Percentiles rank a stretch among this genome's conserved stretches.
These are phyloP conservation scores for Musa balbisiana DNA, from an alignment of 202 grass and related monocot genomes.

Conservation along the genomic window DNA sequence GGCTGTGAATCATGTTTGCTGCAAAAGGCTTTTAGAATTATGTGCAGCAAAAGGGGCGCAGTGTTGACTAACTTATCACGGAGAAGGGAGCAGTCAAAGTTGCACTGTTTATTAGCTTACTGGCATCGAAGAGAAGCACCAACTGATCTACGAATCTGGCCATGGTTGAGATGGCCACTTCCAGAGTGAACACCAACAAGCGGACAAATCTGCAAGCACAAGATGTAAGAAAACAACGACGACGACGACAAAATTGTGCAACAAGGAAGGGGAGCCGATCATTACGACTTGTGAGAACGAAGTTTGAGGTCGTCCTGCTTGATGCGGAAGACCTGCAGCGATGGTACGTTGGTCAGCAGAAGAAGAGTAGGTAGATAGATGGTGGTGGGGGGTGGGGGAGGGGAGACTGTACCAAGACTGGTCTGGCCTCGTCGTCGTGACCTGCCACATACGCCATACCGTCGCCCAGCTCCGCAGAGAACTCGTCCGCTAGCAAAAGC, in stretches of 20 bases:
- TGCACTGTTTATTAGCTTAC: slow-evolving; percentile 38
- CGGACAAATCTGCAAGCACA: slow-evolving; percentile 50
- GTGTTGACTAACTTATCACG: neutral
- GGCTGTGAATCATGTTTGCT: too few relatives aligned
- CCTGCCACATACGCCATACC: slow-evolving; percentile 84
- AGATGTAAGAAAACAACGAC: neutral
- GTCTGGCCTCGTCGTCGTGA: slow-evolving; percentile 84
- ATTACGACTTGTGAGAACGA: slow-evolving; percentile 84
- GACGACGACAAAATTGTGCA: neutral
- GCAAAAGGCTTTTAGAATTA: too few relatives aligned
- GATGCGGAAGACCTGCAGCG: slow-evolving; percentile 69
- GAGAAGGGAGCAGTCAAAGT: neutral
- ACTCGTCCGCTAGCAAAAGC: slow-evolving; percentile 88
- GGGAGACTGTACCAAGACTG: slow-evolving; percentile 52
- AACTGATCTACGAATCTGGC: slow-evolving; percentile 87
- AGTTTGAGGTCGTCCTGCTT: slow-evolving; percentile 91
- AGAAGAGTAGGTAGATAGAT: neutral
- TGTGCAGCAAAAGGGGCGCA: neutral
- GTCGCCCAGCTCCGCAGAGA: slow-evolving; percentile 70
- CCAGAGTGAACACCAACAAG: slow-evolving; percentile 83
- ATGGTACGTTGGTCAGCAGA: neutral
- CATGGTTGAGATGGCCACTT: slow-evolving; percentile 83
- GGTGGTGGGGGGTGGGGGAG: too few relatives aligned
- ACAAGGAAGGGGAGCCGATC: neutral
- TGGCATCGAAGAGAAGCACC: slow-evolving; percentile 88